phyloP scores from a whole-genome alignment of 768 basidiomycete species.

The Inosperma sp. region DNA sequence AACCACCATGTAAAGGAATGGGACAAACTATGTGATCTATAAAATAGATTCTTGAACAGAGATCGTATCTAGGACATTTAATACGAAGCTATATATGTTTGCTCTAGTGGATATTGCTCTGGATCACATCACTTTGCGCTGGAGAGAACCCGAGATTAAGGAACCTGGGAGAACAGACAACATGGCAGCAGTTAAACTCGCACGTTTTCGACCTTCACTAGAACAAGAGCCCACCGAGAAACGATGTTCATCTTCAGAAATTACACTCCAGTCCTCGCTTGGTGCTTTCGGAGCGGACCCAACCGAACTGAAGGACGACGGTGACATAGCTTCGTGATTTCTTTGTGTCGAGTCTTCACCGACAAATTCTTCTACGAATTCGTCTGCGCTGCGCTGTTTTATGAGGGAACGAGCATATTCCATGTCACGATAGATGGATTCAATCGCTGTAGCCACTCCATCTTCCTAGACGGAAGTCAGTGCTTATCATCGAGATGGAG shows the following conservation, averaged over 20 bases:
- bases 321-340: slow-evolving; percentile 27
- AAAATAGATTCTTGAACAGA: neutral
- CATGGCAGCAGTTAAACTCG: slow-evolving; percentile 57
- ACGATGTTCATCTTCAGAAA: slow-evolving; percentile 64
- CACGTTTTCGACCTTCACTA: slow-evolving; percentile 49
- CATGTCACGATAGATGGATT: slow-evolving; percentile 92
- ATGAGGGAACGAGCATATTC: slow-evolving; percentile 90
- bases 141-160: slow-evolving; percentile 39
- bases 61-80: slow-evolving; percentile 11
- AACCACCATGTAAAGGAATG: slow-evolving; percentile 20
- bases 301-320: slow-evolving; percentile 47
- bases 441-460: slow-evolving; percentile 90
- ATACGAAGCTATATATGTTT: slow-evolving; percentile 13
- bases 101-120: neutral
- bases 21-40: neutral
- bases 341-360: slow-evolving; percentile 40
- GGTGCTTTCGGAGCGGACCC: slow-evolving; percentile 50
- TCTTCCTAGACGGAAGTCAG: slow-evolving; percentile 58
- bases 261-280: slow-evolving; percentile 87
- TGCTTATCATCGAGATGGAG: neutral
- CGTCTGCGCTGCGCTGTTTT: slow-evolving; percentile 47
- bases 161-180: slow-evolving; percentile 59
- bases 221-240: slow-evolving; percentile 52
- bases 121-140: slow-evolving; percentile 24
- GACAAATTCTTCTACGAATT: slow-evolving; percentile 29